phyloP scores from a whole-genome alignment of 345 rosid species.

The Physaria fendleri region DNA sequence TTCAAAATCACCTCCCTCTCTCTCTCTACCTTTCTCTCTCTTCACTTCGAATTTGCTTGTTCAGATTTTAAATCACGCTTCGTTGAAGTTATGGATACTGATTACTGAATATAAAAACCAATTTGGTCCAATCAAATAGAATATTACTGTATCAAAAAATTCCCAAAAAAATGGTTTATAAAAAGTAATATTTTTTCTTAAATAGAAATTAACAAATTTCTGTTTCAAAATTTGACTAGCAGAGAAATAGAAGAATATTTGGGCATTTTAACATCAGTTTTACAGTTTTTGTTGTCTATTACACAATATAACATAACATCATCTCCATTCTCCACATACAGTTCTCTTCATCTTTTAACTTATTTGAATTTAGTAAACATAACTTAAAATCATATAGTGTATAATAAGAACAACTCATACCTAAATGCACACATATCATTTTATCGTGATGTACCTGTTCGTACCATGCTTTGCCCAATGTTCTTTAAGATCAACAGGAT shows the following conservation, averaged over 20 bases:
- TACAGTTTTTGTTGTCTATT: too few relatives aligned
- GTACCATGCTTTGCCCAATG: slow-evolving; percentile 80
- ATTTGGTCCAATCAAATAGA: neutral
- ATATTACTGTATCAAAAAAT: too few relatives aligned
- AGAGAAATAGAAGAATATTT: too few relatives aligned
- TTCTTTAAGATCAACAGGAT: slow-evolving; percentile 62
- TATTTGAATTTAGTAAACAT: slow-evolving; percentile 3
- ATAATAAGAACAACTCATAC: slow-evolving; percentile 9
- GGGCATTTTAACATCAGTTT: too few relatives aligned
- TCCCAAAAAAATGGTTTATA: too few relatives aligned
- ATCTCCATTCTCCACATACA: slow-evolving; percentile 22
- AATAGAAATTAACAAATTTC: too few relatives aligned
- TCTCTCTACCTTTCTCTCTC: too few relatives aligned
- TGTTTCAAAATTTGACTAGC: too few relatives aligned
- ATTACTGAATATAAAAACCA: neutral
- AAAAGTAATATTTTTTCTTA: too few relatives aligned
- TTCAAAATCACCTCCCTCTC: slow-evolving; percentile 18
- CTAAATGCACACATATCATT: slow-evolving; percentile 27
- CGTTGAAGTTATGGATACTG: neutral
- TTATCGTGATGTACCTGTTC: slow-evolving; percentile 52
- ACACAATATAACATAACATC: slow-evolving; percentile 17
- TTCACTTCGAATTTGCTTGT: neutral
- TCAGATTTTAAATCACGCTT: neutral
- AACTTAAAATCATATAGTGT: slow-evolving; percentile 5
- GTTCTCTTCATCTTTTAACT: neutral